Conservation (phyloP, 371 early-diverging fungal species). For the Zychaea mexicana region DNA sequence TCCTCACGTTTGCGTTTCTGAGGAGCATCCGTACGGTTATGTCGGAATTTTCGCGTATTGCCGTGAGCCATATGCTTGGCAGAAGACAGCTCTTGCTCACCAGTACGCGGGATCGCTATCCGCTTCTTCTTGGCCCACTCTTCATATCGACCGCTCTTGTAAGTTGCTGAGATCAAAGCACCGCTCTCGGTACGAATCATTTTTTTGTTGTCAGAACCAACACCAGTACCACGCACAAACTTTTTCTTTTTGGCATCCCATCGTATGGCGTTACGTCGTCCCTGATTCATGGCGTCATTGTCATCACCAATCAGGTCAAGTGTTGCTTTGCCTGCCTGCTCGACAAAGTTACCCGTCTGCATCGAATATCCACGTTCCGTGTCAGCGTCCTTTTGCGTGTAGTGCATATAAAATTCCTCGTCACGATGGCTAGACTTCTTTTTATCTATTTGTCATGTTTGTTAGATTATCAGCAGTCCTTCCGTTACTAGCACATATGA, state of each 20-base stretch:
- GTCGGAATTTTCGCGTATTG: slow-evolving; percentile 57
- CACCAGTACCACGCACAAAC: slow-evolving; percentile 79
- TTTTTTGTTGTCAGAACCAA: slow-evolving; percentile 97
- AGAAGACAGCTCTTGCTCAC: slow-evolving; percentile 80
- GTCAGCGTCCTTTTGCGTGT: slow-evolving; percentile 83
- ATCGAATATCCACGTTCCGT: slow-evolving; percentile 93
- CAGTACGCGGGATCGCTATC: slow-evolving; percentile 77
- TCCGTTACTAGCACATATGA: too few relatives aligned
- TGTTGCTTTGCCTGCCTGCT: slow-evolving; percentile 78
- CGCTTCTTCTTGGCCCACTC: slow-evolving; percentile 91
- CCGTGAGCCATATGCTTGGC: slow-evolving; percentile 35
- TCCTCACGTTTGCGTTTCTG: slow-evolving; percentile 56
- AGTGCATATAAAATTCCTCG: slow-evolving; percentile 88
- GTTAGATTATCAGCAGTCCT: too few relatives aligned
- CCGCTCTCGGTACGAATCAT: slow-evolving; percentile 92
- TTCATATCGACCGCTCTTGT: slow-evolving; percentile 83
- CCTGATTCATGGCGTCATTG: slow-evolving; percentile 57
- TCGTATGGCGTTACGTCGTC: slow-evolving; percentile 60
- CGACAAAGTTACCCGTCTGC: slow-evolving; percentile 74
- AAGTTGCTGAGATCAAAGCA: slow-evolving; percentile 86
- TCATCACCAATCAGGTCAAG: slow-evolving; percentile 89
- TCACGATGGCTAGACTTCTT: slow-evolving; percentile 63
- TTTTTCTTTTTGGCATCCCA: slow-evolving; percentile 97
- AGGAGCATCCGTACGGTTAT: slow-evolving; percentile 65
- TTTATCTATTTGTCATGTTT: too few relatives aligned